Conservation (phyloP, 495 filamentous ascomycete genomes). For the Pseudomonodictys pantanalensis region DNA sequence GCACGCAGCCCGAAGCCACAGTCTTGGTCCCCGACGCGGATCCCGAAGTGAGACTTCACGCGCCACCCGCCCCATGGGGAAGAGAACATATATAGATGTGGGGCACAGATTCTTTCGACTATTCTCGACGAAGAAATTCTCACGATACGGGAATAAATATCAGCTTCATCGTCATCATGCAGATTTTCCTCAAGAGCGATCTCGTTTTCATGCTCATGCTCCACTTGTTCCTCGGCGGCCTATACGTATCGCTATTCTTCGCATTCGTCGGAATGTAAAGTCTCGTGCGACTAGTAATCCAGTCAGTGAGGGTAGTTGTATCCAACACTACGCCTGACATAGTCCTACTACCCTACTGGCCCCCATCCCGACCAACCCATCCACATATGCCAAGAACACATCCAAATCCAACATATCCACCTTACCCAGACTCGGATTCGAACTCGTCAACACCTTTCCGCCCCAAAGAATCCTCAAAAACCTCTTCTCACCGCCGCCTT, state of each 20-base stretch:
- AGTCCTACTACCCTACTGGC: constrained; percentile 21
- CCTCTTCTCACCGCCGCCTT: constrained; percentile 22
- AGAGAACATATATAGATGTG: not conserved
- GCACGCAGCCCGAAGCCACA: not conserved
- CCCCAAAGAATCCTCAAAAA: constrained; percentile 63
- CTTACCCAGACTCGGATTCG: constrained; percentile 55
- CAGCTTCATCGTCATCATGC: not conserved
- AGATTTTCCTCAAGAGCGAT: not conserved
- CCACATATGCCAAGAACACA: constrained; percentile 59
- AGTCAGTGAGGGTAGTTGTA: too few relatives aligned
- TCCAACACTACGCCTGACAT: constrained; percentile 17
- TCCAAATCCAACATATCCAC: constrained; percentile 63
- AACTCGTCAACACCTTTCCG: constrained; percentile 57
- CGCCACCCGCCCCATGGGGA: not conserved
- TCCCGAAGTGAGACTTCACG: not conserved
- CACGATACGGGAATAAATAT: not conserved
- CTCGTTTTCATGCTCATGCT: not conserved
- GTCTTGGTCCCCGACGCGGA: not conserved
- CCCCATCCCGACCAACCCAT: constrained; percentile 55
- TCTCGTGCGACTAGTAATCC: too few relatives aligned
- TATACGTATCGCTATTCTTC: constrained; percentile 1
- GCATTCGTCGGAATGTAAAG: too few relatives aligned
- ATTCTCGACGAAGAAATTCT: too few relatives aligned
- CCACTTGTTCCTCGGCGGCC: not conserved
- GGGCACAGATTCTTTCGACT: not conserved